Evolutionary conservation across 129 eudicot species (phyloP).

Genomic region (Tagetes erecta): DNA sequence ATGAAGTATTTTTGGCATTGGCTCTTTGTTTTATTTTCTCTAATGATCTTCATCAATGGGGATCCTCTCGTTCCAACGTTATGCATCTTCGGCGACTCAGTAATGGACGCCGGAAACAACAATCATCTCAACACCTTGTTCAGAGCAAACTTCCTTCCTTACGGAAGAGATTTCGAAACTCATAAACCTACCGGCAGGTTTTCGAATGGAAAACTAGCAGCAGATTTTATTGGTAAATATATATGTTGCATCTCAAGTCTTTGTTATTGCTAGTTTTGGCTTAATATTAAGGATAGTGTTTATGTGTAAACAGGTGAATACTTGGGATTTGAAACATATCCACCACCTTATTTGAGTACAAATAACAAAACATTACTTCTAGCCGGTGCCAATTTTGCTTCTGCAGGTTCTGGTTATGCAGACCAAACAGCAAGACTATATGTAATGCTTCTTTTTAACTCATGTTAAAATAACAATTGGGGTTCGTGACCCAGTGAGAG

Average conservation of each 20-base stretch:
- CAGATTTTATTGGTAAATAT: constrained; percentile 63
- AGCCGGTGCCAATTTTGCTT: constrained; percentile 78
- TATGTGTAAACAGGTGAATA: constrained; percentile 17
- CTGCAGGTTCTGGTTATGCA: constrained; percentile 77
- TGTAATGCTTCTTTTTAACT: constrained; percentile 27
- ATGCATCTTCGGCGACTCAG: constrained; percentile 77
- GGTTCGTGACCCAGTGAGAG: too few relatives aligned
- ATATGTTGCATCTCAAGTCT: not conserved
- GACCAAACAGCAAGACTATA: constrained; percentile 59
- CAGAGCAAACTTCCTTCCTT: constrained; percentile 80
- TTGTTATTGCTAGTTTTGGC: not conserved
- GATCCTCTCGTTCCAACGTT: constrained; percentile 81
- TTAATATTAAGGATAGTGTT: not conserved
- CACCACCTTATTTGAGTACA: constrained; percentile 66
- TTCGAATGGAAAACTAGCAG: constrained; percentile 83
- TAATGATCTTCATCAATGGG: constrained; percentile 29
- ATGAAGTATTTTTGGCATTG: constrained; percentile 22
- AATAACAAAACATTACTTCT: constrained; percentile 45
- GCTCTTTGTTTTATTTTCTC: constrained; percentile 4
- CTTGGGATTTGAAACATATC: constrained; percentile 42
- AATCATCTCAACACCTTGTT: constrained; percentile 55
- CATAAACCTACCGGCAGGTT: constrained; percentile 85
- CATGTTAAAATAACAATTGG: too few relatives aligned
- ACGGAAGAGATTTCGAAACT: constrained; percentile 71
- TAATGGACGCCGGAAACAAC: constrained; percentile 79